Evolutionary conservation across 2,329 filamentous ascomycete species (phyloP), one percentile per base, ranked within the genome.

Genomic region (Diaporthe sp.): DNA sequence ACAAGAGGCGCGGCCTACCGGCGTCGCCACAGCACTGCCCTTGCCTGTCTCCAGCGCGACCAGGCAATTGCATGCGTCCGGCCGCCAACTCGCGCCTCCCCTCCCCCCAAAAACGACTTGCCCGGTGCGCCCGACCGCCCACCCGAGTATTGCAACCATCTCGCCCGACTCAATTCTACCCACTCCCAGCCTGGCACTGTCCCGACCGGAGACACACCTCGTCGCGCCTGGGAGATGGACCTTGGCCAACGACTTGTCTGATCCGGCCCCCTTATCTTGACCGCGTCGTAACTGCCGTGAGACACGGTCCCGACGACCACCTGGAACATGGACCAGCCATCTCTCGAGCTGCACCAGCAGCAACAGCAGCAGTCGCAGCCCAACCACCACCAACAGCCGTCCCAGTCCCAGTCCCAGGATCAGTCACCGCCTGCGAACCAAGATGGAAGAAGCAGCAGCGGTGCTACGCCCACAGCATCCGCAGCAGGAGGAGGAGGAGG

Each of bases 381-480:
- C 70, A 53, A 19, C 59, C 71, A 63, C 22, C 65, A 71, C 51
- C 73, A 73, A 22, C 71, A 63, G 44, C 58, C 22, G 25, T 35
- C 58, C 35, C 55, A 50, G 51, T n/a, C 59, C 17, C 61, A 70
- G 39, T 30, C 73, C 6, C 73, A 66, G 15, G 47, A 51, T 15
- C 73, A 51, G 50, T 69, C 56, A 44, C 66, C 59, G 27, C 73
- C 66, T 39, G 70, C 55, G 68, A 76, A 53, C 63, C 44, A 70
- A 27, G 59, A 63, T 51, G 35, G 35, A 50, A 71, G 71, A 51
- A 75, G 72, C 35, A 63, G 72, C 30, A 58, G 68, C 69, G 59
- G 47, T 44, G 72, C 55, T 42, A 71, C 68, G 39, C 51, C 65
- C 25, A 61, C 63, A 35, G 58, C 44, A n/a, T 72, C 74, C 37